Conservation (phyloP, 345 rosid genomes). For the Eucalyptus tenuipes region DNA sequence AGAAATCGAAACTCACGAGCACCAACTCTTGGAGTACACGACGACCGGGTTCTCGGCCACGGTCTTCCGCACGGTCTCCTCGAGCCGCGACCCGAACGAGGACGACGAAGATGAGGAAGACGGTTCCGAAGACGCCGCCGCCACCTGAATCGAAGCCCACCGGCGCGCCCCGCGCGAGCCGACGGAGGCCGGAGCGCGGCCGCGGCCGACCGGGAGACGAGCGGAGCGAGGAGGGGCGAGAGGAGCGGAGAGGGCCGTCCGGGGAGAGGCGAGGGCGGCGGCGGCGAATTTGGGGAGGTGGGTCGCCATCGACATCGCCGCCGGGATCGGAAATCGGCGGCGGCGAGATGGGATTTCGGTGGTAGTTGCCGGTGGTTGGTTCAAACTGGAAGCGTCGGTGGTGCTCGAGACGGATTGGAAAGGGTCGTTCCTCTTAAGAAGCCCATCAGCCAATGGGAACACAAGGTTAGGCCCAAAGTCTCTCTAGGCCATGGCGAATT, state of each 20-base stretch:
- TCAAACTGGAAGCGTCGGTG: background rate
- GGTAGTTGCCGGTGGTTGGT: background rate
- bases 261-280: constrained; percentile 17
- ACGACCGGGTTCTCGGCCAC: constrained; percentile 68
- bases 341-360: background rate
- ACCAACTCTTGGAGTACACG: constrained; percentile 92
- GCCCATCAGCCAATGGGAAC: background rate
- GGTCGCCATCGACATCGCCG: constrained; percentile 45
- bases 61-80: constrained; percentile 60
- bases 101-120: constrained; percentile 6
- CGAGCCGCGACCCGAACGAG: constrained; percentile 79
- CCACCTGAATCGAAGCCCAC: constrained; percentile 31
- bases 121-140: constrained; percentile 20
- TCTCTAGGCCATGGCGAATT: background rate
- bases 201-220: background rate
- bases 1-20: constrained; percentile 54
- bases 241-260: background rate
- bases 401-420: background rate
- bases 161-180: constrained; percentile 7
- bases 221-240: constrained; percentile 4
- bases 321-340: background rate
- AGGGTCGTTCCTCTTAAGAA: background rate
- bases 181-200: background rate
- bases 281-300: constrained; percentile 18
- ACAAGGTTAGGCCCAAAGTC: background rate